Evolutionary conservation across 768 basidiomycete genomes (phyloP).

Genomic region (Phallus indusiatus): DNA sequence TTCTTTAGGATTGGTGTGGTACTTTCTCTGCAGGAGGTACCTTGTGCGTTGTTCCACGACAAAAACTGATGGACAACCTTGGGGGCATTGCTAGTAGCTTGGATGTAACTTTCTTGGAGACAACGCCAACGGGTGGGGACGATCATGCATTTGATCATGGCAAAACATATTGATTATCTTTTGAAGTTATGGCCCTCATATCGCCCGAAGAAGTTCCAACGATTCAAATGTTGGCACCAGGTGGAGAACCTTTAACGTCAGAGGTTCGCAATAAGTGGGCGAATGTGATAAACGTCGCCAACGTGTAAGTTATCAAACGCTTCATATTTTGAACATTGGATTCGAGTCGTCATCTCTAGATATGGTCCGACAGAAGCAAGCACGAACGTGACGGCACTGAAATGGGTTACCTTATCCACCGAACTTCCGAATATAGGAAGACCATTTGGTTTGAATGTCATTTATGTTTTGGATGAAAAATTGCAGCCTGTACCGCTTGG

Average conservation of each 20-base stretch:
- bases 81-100: background rate
- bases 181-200: no score
- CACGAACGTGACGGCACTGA: background rate
- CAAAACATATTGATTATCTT: background rate
- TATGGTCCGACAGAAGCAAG: background rate
- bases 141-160: slow-evolving; percentile 1
- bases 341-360: background rate
- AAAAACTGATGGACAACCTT: background rate
- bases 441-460: background rate
- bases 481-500: background rate
- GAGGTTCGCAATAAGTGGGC: background rate
- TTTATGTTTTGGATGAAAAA: background rate
- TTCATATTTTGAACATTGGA: background rate
- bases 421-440: background rate
- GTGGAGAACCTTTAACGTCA: background rate
- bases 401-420: background rate
- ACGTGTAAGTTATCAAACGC: background rate
- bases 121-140: background rate
- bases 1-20: no score
- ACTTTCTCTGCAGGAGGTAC: background rate
- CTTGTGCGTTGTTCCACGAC: background rate
- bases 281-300: background rate
- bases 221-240: background rate
- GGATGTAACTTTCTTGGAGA: background rate
- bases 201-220: slow-evolving; percentile 10